Conservation (phyloP, 1,139 yeast species). For the Chernovozyma sophiae-reginae region DNA sequence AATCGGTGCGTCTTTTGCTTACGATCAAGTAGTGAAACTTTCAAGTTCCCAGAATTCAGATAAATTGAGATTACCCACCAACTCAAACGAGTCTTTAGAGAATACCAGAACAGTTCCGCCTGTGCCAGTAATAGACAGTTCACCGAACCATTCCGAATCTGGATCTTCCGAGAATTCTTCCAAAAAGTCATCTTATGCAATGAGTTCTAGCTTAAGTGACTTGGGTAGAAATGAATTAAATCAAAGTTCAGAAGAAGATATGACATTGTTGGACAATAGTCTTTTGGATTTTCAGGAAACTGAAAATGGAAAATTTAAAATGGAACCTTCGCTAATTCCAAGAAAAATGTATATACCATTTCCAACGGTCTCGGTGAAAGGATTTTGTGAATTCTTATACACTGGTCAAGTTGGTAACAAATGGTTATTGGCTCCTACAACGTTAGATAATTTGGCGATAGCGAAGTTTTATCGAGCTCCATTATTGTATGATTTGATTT, state of each 20-base stretch:
- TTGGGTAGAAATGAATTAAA: background rate
- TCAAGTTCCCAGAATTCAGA: background rate
- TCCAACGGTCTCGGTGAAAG: slow-evolving; percentile 54
- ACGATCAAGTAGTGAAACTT: background rate
- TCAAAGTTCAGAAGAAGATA: background rate
- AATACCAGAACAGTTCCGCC: background rate
- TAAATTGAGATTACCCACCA: background rate
- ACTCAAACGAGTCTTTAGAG: background rate
- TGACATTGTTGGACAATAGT: slow-evolving; percentile 14
- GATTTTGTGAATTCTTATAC: slow-evolving; percentile 67
- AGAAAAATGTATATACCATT: slow-evolving; percentile 67
- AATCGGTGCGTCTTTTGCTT: background rate
- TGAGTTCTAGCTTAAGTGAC: background rate
- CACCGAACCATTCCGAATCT: slow-evolving; percentile 7
- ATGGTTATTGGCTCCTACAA: slow-evolving; percentile 65
- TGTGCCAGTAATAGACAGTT: slow-evolving; percentile 3
- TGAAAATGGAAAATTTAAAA: slow-evolving; percentile 28
- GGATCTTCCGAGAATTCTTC: slow-evolving; percentile 3
- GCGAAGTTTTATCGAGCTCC: slow-evolving; percentile 67
- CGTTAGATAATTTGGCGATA: slow-evolving; percentile 58
- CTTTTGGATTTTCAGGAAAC: slow-evolving; percentile 36
- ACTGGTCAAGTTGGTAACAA: slow-evolving; percentile 76
- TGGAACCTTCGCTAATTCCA: slow-evolving; percentile 63
- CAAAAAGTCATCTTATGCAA: background rate
- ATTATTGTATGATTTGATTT: slow-evolving; percentile 59